phyloP scores from a whole-genome alignment of 2,329 filamentous ascomycete species.

The Rhinocladiella similis region DNA sequence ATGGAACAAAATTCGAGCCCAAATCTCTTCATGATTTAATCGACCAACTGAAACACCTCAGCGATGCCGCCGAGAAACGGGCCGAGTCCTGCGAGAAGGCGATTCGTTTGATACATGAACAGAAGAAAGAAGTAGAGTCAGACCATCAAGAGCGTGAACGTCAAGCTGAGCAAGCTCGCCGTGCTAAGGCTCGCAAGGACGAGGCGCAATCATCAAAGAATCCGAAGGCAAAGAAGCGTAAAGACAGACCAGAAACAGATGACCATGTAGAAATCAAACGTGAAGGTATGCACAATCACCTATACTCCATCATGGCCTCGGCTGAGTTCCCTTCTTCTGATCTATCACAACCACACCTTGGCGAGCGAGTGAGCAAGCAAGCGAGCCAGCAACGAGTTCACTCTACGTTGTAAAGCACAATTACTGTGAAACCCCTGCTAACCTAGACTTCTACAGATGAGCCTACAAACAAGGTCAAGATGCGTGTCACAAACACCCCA shows the following conservation, averaged over 20 bases:
- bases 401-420: no score
- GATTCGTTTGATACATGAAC: constrained; percentile 59
- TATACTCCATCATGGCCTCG: constrained; percentile 1
- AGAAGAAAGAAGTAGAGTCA: constrained; percentile 58
- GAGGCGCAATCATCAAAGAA: constrained; percentile 50
- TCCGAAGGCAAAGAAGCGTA: constrained; percentile 75
- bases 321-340: constrained; percentile 1
- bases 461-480: constrained; percentile 16
- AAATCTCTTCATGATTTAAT: constrained; percentile 52
- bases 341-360: neutral
- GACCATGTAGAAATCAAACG: constrained; percentile 56
- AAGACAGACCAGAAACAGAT: constrained; percentile 62
- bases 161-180: constrained; percentile 47
- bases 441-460: constrained; percentile 18
- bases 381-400: neutral
- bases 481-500: constrained; percentile 21
- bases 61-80: constrained; percentile 58
- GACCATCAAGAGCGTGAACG: constrained; percentile 54
- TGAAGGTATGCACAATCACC: constrained; percentile 50
- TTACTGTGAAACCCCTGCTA: neutral
- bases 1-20: constrained; percentile 49
- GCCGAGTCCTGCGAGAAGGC: constrained; percentile 60
- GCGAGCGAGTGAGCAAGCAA: neutral
- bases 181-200: constrained; percentile 46
- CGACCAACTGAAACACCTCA: constrained; percentile 56